Evolutionary conservation across 495 filamentous ascomycete genomes (phyloP), one percentile per base, ranked within the genome.

Genomic region (Penicillium pulvis): DNA sequence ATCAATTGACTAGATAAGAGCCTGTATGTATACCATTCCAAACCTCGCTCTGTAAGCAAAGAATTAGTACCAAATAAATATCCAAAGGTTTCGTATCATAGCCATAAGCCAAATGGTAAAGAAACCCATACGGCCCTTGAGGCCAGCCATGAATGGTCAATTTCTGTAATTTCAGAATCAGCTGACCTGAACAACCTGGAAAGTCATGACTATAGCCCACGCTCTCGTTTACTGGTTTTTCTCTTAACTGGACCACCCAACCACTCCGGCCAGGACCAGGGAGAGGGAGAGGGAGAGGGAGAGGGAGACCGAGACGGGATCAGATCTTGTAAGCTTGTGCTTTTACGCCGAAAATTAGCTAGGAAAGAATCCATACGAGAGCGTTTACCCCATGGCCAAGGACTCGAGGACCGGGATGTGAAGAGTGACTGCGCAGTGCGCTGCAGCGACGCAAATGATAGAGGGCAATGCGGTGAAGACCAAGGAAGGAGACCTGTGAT

Each of bases 321-420:
- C 57, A 54, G 58, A 16, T 51, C 45, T 24, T 46, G 39, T 1
- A 51, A 24, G 36, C 33, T 57, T 16, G 44, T 61, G 14, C 44
- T 48, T 41, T 33, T 30, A 12, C 46, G 24, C 19, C 14, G 61
- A 51, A 61, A 66, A 4, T 39, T 66, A 1, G 43, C 44, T 23
- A 58, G 45, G 11, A 63, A 52, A 0, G 48, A 30, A 30, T 58
- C 53, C 36, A 39, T 30, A 4, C 54, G 59, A 17, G 62, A 58
- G 7, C 55, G 62, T 6, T 39, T 56, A 14, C 58, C 57, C 71
- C 70, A 75, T 17, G 69, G 70, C 70, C 69, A 74, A 16, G 53
- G 23, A 14, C 46, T 48, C 23, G 65, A 65, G 2, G 63, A 57
- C 30, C 49, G 55, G 3, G 52, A 10, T 3, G 56, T 41, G 23